These are phyloP conservation scores for Xanthoconium stramineum DNA, from an alignment of 768 basidiomycete genomes.

Conservation along the genomic window DNA sequence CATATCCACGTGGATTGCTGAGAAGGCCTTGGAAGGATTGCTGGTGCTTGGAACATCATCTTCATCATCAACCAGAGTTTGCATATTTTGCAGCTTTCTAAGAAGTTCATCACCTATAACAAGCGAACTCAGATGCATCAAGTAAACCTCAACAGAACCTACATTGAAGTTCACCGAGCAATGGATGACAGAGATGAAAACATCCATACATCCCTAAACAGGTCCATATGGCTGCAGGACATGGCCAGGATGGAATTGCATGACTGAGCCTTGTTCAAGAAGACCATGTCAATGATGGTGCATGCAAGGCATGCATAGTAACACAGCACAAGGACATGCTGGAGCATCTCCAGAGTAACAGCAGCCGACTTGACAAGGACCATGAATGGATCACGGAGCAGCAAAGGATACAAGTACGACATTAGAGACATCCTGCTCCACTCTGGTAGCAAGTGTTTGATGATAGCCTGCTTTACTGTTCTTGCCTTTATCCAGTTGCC, in stretches of 20 bases:
- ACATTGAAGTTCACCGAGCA: constrained; percentile 95
- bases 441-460: constrained; percentile 87
- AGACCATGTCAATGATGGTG: constrained; percentile 81
- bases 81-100: constrained; percentile 89
- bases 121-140: constrained; percentile 1
- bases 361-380: constrained; percentile 88
- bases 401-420: constrained; percentile 79
- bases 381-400: constrained; percentile 87
- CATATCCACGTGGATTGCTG: constrained; percentile 97
- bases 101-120: constrained; percentile 75
- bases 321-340: constrained; percentile 78
- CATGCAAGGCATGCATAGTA: constrained; percentile 92
- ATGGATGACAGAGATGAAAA: constrained; percentile 87
- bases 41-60: constrained; percentile 56
- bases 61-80: constrained; percentile 82
- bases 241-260: constrained; percentile 43
- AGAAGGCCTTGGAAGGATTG: constrained; percentile 58
- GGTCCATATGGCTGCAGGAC: constrained; percentile 54
- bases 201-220: constrained; percentile 84
- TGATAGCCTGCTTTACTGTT: constrained; percentile 76
- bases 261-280: constrained; percentile 69
- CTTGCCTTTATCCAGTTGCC: constrained; percentile 66
- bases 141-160: constrained; percentile 12
- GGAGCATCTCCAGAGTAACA: constrained; percentile 84
- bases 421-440: constrained; percentile 86